Evolutionary conservation across 805 yeast species (phyloP).

Genomic region (Candida fluviatilis): DNA sequence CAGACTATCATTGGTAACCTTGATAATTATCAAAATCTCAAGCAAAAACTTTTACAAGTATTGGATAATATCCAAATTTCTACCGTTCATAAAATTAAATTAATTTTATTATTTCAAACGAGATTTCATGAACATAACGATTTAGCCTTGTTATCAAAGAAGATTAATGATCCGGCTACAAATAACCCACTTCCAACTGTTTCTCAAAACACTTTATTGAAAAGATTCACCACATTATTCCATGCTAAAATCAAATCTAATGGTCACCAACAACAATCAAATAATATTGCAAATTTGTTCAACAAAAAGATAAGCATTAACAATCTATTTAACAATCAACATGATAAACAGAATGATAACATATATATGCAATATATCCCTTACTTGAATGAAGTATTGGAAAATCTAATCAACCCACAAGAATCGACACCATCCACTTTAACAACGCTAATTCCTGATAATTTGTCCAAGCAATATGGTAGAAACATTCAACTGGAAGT

Average conservation of each 20-base stretch:
- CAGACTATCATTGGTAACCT: slow-evolving; percentile 68
- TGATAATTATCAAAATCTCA: slow-evolving; percentile 36
- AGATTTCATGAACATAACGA: slow-evolving; percentile 39
- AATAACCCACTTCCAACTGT: slow-evolving; percentile 30
- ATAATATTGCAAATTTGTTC: slow-evolving; percentile 22
- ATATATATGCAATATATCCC: slow-evolving; percentile 93
- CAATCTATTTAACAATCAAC: slow-evolving; percentile 24
- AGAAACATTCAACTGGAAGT: slow-evolving; percentile 23
- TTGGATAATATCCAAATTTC: slow-evolving; percentile 41
- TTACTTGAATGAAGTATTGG: slow-evolving; percentile 47
- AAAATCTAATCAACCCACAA: slow-evolving; percentile 14
- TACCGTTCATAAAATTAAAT: slow-evolving; percentile 59
- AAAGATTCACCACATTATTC: slow-evolving; percentile 24
- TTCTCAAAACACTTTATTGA: slow-evolving; percentile 28
- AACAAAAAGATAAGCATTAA: slow-evolving; percentile 30
- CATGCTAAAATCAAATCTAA: slow-evolving; percentile 12
- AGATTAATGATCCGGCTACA: slow-evolving; percentile 24
- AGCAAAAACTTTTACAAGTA: slow-evolving; percentile 51
- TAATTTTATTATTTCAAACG: slow-evolving; percentile 69
- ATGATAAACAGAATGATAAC: slow-evolving; percentile 45
- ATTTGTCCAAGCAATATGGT: slow-evolving; percentile 24
- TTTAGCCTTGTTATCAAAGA: slow-evolving; percentile 18
- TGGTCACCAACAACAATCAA: slow-evolving; percentile 15
- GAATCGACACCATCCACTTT: slow-evolving; percentile 8
- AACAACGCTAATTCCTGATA: slow-evolving; percentile 39